Conservation (phyloP, 2,329 filamentous ascomycete species). For the Diaporthe eres region DNA sequence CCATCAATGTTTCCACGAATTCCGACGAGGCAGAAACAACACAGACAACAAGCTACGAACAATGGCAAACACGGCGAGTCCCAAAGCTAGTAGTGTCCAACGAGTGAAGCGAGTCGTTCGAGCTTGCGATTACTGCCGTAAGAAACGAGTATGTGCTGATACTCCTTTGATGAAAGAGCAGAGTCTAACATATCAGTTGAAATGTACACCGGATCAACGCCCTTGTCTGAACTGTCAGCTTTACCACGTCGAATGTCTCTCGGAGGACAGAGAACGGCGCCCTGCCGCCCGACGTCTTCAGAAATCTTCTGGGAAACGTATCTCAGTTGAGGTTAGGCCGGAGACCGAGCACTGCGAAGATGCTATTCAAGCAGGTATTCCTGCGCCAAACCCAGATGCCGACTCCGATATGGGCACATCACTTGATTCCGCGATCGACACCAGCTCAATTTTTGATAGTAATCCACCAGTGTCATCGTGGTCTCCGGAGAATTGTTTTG, state of each 20-base stretch:
- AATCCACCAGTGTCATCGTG: not conserved
- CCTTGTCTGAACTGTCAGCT: conserved; percentile 12
- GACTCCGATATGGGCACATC: not conserved
- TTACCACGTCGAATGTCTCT: not conserved
- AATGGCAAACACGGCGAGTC: not conserved
- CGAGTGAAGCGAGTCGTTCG: conserved; percentile 7
- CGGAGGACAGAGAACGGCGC: conserved; percentile 3
- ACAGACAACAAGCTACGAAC: not conserved
- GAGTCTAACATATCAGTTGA: not conserved
- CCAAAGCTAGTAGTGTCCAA: not conserved
- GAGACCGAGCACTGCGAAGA: not conserved
- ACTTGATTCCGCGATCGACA: conserved; percentile 8
- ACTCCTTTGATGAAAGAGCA: not conserved
- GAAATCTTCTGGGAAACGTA: not conserved
- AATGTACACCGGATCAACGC: conserved; percentile 18
- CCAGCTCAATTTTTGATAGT: not conserved
- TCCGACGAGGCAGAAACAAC: not conserved
- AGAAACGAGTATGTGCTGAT: not conserved
- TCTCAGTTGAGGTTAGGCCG: not conserved
- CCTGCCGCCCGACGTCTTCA: not conserved
- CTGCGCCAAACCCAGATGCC: not conserved
- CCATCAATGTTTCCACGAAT: not conserved
- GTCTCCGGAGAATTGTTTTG: conserved; percentile 6
- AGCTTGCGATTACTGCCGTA: conserved; percentile 18
- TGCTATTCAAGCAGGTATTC: not conserved